Conservation (phyloP, 495 filamentous ascomycete genomes). For the Immersiella caudata region DNA sequence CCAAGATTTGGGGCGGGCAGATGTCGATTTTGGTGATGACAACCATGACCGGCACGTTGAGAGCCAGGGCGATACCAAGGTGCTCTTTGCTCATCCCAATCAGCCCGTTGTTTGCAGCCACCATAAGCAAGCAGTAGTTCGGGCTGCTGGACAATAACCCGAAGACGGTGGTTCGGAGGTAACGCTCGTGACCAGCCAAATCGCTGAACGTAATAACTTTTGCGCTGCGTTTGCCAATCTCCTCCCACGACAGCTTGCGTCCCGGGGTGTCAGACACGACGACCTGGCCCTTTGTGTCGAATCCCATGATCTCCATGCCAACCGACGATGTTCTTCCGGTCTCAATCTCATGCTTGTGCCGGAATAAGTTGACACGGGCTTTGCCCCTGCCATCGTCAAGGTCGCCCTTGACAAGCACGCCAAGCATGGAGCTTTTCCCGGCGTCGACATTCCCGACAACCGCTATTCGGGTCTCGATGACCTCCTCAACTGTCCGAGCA, state of each 20-base stretch:
- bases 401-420: conserved; percentile 92
- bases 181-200: conserved; percentile 92
- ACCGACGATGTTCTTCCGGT: conserved; percentile 94
- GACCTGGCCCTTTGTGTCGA: conserved; percentile 85
- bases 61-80: conserved; percentile 87
- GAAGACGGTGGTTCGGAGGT: conserved; percentile 95
- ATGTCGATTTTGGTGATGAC: conserved; percentile 99
- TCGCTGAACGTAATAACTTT: conserved; percentile 98
- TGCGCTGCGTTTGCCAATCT: conserved; percentile 90
- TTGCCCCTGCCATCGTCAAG: conserved; percentile 94
- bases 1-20: conserved; percentile 91
- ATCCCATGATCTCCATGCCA: conserved; percentile 98
- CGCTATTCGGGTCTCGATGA: conserved; percentile 94
- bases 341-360: conserved; percentile 97
- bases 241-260: conserved; percentile 84
- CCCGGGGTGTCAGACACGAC: conserved; percentile 80
- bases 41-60: conserved; percentile 98
- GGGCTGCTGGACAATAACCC: conserved; percentile 92
- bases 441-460: conserved; percentile 98
- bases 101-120: conserved; percentile 95
- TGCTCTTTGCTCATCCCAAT: conserved; percentile 99
- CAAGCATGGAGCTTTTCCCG: conserved; percentile 95
- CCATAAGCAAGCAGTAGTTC: conserved; percentile 98
- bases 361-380: conserved; percentile 93
- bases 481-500: conserved; percentile 73